Conservation (phyloP, 140 eudicot genomes). For the Flaveria floridana region DNA sequence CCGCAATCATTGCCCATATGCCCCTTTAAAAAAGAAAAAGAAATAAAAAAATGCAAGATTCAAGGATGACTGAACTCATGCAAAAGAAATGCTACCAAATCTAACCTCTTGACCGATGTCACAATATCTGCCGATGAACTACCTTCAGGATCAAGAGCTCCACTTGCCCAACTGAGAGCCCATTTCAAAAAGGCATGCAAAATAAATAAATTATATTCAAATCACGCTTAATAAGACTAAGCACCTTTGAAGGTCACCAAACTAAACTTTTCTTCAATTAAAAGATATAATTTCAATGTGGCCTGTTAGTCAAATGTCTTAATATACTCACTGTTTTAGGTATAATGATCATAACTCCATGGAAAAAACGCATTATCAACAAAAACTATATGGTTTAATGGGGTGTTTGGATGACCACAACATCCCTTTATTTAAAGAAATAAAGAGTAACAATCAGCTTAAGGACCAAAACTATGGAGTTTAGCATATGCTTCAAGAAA, state of each 20-base stretch:
- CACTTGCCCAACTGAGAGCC: slow-evolving; percentile 84
- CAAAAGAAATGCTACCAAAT: neutral
- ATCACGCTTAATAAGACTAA: neutral
- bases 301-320: neutral
- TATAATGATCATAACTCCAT: too few relatives aligned
- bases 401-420: neutral
- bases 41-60: neutral
- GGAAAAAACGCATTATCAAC: neutral
- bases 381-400: neutral
- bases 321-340: too few relatives aligned
- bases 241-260: neutral
- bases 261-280: neutral
- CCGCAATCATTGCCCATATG: slow-evolving; percentile 96
- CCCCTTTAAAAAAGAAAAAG: slow-evolving; percentile 59
- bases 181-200: slow-evolving; percentile 23
- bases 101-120: slow-evolving; percentile 83
- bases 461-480: slow-evolving; percentile 5
- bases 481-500: slow-evolving; percentile 16
- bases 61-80: neutral
- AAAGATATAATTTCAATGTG: neutral
- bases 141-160: slow-evolving; percentile 92
- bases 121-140: slow-evolving; percentile 58
- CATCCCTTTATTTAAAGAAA: neutral
- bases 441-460: neutral
- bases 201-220: neutral